Evolutionary conservation across 1,139 yeast species (phyloP).

Genomic region (Hyphopichia burtonii): DNA sequence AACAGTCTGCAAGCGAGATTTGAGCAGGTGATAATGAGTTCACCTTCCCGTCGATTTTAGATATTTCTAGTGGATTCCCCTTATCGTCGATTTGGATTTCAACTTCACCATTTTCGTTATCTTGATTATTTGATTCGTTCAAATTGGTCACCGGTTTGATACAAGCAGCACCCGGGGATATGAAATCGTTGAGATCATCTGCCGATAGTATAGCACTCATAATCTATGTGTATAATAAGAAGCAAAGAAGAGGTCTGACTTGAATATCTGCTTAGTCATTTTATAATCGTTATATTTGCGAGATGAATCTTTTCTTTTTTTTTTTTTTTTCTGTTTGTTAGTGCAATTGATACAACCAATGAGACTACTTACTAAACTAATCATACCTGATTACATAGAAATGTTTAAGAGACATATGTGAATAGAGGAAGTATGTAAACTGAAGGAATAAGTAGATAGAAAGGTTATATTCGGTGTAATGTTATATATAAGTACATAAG

Average conservation of each 20-base stretch:
- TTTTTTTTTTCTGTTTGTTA: not conserved
- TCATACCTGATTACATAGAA: not conserved
- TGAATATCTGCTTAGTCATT: conserved; percentile 1
- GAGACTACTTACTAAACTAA: not conserved
- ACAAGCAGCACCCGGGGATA: conserved; percentile 92
- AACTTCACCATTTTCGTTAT: conserved; percentile 36
- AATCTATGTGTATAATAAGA: not conserved
- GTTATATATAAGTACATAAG: not conserved
- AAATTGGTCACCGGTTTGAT: conserved; percentile 56
- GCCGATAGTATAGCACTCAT: conserved; percentile 90
- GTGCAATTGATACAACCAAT: conserved; percentile 1
- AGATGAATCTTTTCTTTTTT: not conserved
- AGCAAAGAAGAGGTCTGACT: not conserved
- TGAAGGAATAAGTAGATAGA: too few species aligned
- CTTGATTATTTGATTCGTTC: conserved; percentile 7
- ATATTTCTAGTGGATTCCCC: conserved; percentile 71
- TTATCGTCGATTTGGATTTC: conserved; percentile 66
- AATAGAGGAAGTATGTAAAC: too few species aligned
- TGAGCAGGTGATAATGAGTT: conserved; percentile 71
- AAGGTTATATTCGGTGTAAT: too few species aligned
- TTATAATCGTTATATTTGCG: not conserved
- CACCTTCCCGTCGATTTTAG: conserved; percentile 53
- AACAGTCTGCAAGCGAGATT: conserved; percentile 86
- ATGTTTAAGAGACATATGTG: too few species aligned
- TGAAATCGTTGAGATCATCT: conserved; percentile 90